Evolutionary conservation across 2,329 filamentous ascomycete genomes (phyloP), one percentile per base, ranked within the genome.

Genomic region (Colletotrichum tropicale): DNA sequence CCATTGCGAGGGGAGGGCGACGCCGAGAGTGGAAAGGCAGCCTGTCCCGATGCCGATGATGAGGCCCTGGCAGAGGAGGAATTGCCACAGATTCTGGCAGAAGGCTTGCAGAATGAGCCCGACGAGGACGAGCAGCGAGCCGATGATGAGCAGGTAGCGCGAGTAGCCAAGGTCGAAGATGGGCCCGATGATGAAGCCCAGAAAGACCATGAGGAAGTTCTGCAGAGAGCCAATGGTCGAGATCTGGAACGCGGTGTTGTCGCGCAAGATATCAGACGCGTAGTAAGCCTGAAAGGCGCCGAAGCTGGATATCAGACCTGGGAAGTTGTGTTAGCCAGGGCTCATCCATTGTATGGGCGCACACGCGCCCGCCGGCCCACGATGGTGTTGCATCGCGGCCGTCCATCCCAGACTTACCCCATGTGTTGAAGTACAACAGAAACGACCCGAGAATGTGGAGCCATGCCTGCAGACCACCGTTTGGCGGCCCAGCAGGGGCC

Each of bases 201-300:
- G 78, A 6, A 87, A 80, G 18, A 87, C 79, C 34, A 90, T 82
- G 3, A 91, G 80, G 52, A 87, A 88, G 1, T 83, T 83, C 72
- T 90, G 88, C 7, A 89, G 78, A 6, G 87, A 86, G 16, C 88
- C 88, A 18, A 90, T 87, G 82, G 82, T 87, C 7, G 87, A 84
- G 13, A 88, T 87, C 30, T 71, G 56, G 56, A 73, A 75, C 1
- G 70, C 43, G 1, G 69, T 69, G 56, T 67, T 72, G 36, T 16
- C 10, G 43, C 65, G 68, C 15, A 75, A 26, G 34, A 78, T 72
- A 2, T 85, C 83, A 52, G 81, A 85, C 65, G 78, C 77, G 77
- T 91, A 91, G 81, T 90, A 90, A 7, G 87, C 86, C 76, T 91
- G 88, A 76, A 90, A 91, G 6, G 89, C 86, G 8, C 89, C 89